Evolutionary conservation across 1,284 basidiomycete genomes (phyloP).

Genomic region (Gymnopus androsaceus): DNA sequence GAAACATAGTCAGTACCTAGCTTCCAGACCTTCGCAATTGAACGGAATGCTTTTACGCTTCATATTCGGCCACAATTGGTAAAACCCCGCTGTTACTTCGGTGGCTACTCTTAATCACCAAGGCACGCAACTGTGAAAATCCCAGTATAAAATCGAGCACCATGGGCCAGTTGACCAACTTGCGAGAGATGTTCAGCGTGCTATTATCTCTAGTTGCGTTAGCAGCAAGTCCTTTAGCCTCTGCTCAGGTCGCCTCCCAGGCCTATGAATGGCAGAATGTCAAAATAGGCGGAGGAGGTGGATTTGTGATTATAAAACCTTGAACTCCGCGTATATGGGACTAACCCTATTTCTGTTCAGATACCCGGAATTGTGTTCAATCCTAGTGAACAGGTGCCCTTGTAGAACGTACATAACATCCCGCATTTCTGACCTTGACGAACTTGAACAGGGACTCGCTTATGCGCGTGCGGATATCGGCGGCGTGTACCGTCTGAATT

Average conservation of each 20-base stretch:
- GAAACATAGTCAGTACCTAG: background rate
- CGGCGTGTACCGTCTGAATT: constrained; percentile 63
- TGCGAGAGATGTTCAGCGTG: constrained; percentile 24
- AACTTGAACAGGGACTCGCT: constrained; percentile 53
- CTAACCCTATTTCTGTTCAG: too few species aligned
- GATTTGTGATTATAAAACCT: constrained; percentile 38
- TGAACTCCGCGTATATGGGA: background rate
- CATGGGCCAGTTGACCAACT: background rate
- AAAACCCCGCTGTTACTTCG: constrained; percentile 7
- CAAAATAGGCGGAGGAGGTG: constrained; percentile 54
- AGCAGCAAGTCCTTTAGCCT: constrained; percentile 29
- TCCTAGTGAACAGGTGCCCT: constrained; percentile 42
- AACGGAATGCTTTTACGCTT: background rate
- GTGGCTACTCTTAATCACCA: background rate
- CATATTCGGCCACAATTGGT: background rate
- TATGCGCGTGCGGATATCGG: constrained; percentile 70
- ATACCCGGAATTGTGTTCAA: constrained; percentile 65
- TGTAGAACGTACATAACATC: background rate
- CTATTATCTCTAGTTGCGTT: constrained; percentile 27
- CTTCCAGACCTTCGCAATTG: background rate
- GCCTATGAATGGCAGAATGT: constrained; percentile 65
- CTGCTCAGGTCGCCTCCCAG: constrained; percentile 45
- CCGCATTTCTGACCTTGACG: background rate
- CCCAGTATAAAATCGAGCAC: background rate
- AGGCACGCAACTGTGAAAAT: background rate